Base-by-base conservation (phyloP, 2,329 filamentous ascomycete genomes). In the Stagonosporopsis tanaceti region DNA sequence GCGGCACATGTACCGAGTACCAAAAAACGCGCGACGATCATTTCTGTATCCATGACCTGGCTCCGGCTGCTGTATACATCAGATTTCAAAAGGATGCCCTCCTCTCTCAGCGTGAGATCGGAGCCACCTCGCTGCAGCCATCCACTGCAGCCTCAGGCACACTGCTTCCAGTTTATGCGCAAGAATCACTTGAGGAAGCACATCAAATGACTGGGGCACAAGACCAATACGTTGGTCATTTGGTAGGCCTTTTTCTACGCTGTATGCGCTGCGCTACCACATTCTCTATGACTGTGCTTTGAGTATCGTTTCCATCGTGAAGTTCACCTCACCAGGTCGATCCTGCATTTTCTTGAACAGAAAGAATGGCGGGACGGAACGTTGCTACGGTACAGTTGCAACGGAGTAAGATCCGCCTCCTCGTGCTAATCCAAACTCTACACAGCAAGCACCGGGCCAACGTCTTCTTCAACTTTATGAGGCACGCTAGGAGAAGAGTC, bases 361-460 rank as follows among this genome's bases (percentile, higher is more conserved):
- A 9, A 22, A 6, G 35, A 24, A 22, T 48, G 20, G 12, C 44
- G 48, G 54, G 39, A 53, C 38, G 48, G 48, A 34, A 53, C 30
- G 24, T 6, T 28, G 12, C 12, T 9, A 39, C 47, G 37, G 20
- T 47, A 52, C 20, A 38, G 9, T 47, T 5, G 15, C 15, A n/a
- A 38, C 54, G 54, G 54, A 57, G 44, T 12, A 7, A 11, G 44
- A 48, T 57, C 54, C 54, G 54, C 38, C 32, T 32, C 34, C 24
- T 44, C 42, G 47, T 25, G 32, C 17, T 7, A 9, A 11, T 15
- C n/a, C 32, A 20, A 40, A 17, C 28, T 30, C 35, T 38, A 32
- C 8, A 30, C 40, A 20, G 17, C 20, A 3, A 44, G n/a, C 27
- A 32, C 38, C 35, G 34, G 53, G 53, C 44, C 15, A 50, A 50